A percentile compares a stretch with the other conserved stretches of the same genome.
phyloP scores from a whole-genome alignment of 1,139 yeast genomes.

The Suhomyces coccinellae region DNA sequence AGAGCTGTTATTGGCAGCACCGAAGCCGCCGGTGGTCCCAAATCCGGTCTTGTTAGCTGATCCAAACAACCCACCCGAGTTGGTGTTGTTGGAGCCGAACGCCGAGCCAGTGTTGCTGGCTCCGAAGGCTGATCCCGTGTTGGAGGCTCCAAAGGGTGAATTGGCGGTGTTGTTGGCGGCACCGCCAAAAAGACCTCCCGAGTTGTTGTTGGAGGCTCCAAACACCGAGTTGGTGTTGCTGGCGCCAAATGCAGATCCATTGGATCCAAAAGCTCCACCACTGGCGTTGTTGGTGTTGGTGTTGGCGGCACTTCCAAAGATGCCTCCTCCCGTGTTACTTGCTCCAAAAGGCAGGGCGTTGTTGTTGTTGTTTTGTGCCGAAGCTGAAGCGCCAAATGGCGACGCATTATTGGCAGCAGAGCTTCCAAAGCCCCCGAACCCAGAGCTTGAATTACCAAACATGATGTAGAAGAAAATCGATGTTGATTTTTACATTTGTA shows the following conservation, averaged over 20 bases:
- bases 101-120: constrained; percentile 19
- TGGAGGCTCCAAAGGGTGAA: constrained; percentile 21
- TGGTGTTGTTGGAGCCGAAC: constrained; percentile 19
- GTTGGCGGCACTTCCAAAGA: constrained; percentile 9
- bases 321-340: constrained; percentile 22
- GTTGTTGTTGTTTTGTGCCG: constrained; percentile 11
- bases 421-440: constrained; percentile 28
- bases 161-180: constrained; percentile 7
- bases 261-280: constrained; percentile 5
- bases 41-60: constrained; percentile 24
- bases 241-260: constrained; percentile 2
- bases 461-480: constrained; percentile 11
- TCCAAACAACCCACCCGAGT: constrained; percentile 25
- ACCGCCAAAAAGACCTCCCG: constrained; percentile 12
- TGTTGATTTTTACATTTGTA: constrained; percentile 3
- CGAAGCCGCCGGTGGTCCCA: constrained; percentile 19
- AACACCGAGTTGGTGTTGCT: constrained; percentile 14
- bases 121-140: constrained; percentile 21
- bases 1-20: constrained; percentile 22
- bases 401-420: constrained; percentile 13
- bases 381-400: constrained; percentile 17
- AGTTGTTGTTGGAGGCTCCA: constrained; percentile 2
- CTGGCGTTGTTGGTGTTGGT: constrained; percentile 3
- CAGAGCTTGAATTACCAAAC: constrained; percentile 26
- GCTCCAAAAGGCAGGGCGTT: constrained; percentile 25